phyloP scores from a whole-genome alignment of 2,329 filamentous ascomycete species.

The Trichoderma koningiopsis region DNA sequence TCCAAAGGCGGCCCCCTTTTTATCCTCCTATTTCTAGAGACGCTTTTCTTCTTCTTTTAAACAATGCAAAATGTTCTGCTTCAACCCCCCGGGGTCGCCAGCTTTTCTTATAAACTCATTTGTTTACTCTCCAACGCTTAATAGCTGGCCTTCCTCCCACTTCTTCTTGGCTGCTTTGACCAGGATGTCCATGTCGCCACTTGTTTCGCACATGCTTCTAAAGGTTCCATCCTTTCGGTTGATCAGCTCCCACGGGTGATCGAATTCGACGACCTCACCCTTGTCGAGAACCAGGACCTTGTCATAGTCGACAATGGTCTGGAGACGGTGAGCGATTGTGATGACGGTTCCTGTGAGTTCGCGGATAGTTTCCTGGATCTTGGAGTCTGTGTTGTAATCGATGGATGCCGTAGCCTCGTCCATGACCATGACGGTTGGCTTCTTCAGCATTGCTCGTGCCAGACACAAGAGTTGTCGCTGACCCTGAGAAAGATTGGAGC shows the following conservation, averaged over 20 bases:
- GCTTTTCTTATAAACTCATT: not conserved
- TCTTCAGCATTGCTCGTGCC: conserved; percentile 87
- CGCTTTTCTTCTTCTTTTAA: not conserved
- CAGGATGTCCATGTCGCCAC: conserved; percentile 57
- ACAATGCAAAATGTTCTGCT: not conserved
- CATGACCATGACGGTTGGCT: conserved; percentile 94
- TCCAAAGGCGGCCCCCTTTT: not conserved
- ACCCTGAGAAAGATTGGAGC: conserved; percentile 91
- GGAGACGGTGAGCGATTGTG: conserved; percentile 92
- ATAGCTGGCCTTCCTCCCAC: conserved; percentile 45
- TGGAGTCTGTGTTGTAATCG: conserved; percentile 91
- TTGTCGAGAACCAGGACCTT: conserved; percentile 94
- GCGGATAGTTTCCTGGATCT: conserved; percentile 96
- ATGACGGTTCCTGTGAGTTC: conserved; percentile 91
- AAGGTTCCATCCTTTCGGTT: conserved; percentile 67
- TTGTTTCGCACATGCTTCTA: conserved; percentile 65
- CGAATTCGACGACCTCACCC: conserved; percentile 84
- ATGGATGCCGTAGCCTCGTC: conserved; percentile 98
- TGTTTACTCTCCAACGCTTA: conserved; percentile 37
- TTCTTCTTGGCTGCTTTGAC: conserved; percentile 59
- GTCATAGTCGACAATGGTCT: conserved; percentile 98
- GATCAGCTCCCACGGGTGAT: conserved; percentile 83
- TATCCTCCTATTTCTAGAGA: not conserved
- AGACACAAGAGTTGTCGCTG: conserved; percentile 94
- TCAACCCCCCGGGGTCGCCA: not conserved